These are phyloP conservation scores for Cercospora berteroae DNA, from an alignment of 2,329 filamentous ascomycete genomes.

Conservation along the genomic window DNA sequence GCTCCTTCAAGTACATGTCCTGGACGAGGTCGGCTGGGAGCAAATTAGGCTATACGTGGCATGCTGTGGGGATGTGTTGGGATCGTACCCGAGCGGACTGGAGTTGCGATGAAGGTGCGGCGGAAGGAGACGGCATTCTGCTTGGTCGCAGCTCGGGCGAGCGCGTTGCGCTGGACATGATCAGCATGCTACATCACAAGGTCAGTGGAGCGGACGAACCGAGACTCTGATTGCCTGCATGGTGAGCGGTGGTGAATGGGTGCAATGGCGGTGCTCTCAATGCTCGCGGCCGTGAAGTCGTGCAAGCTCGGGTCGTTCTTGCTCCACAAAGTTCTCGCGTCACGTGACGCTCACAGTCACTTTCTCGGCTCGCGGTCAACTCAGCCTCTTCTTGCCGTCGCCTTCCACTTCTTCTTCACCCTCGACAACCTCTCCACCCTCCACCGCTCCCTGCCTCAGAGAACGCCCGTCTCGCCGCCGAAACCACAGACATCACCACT, in stretches of 20 bases:
- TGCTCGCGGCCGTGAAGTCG: constrained; percentile 8
- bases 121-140: constrained; percentile 54
- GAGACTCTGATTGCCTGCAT: constrained; percentile 63
- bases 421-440: constrained; percentile 21
- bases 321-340: constrained; percentile 2
- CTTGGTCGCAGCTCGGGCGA: constrained; percentile 60
- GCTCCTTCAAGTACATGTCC: constrained; percentile 94
- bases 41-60: neutral
- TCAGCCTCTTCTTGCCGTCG: constrained; percentile 7
- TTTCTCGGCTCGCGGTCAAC: neutral
- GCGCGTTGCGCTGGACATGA: constrained; percentile 55
- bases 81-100: constrained; percentile 59
- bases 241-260: constrained; percentile 21
- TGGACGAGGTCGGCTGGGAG: constrained; percentile 86
- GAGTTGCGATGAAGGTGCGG: constrained; percentile 62
- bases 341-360: neutral
- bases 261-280: neutral
- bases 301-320: constrained; percentile 6
- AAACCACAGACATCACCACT: constrained; percentile 10
- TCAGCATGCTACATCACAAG: constrained; percentile 34
- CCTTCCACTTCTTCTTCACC: constrained; percentile 20
- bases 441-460: constrained; percentile 28
- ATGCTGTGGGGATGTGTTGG: constrained; percentile 19
- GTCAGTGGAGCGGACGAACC: constrained; percentile 41
- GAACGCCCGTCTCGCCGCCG: constrained; percentile 23